Evolutionary conservation across 108 stramenopile genomes (phyloP), one percentile per base, ranked within the genome.

Genomic region (Pinguiococcus pyrenoidosus): DNA sequence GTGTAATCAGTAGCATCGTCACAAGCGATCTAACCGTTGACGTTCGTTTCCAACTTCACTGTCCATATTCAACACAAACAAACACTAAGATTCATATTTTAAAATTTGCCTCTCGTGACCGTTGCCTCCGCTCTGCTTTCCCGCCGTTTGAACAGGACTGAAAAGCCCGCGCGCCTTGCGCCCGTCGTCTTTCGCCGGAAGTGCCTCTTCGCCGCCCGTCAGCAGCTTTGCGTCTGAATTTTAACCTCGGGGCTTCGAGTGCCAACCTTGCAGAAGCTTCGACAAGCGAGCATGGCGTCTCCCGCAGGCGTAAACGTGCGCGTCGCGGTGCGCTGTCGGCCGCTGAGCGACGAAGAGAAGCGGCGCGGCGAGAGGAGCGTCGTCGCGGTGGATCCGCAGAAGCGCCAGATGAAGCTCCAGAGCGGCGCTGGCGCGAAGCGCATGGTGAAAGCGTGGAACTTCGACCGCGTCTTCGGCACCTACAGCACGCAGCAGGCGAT

Each of bases 401-500:
- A 25, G 7, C 26, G 51, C 24, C 46, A 58, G 20, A 52, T 61
- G 0, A 53, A 45, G 23, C 51, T 60, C 18, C 20, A 40, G 10
- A 51, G 46, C 18, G 59, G 51, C 13, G 37, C 41, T 12, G 39
- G 38, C 22, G 29, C 37, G 35, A 61, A 61, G 66, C 50, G 69
- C 37, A 29, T 69, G 25, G 44, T 32, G 48, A 68, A 68, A 13
- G 72, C 43, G 40, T 74, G 64, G 35, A 41, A 33, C 33, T 72
- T 59, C 21, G 73, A 74, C 58, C 54, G 56, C 12, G 74, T 73
- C 1, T 75, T 71, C 36, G 69, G 69, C 8, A 62, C 49, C 9
- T 75, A 68, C 49, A 62, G 72, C 8, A 54, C 59, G 3, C 74
- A 75, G 45, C 66, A 70, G 37, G 74, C 73, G 37, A 69, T 76